Conservation (phyloP, 768 basidiomycete genomes). For the Russula abietina region DNA sequence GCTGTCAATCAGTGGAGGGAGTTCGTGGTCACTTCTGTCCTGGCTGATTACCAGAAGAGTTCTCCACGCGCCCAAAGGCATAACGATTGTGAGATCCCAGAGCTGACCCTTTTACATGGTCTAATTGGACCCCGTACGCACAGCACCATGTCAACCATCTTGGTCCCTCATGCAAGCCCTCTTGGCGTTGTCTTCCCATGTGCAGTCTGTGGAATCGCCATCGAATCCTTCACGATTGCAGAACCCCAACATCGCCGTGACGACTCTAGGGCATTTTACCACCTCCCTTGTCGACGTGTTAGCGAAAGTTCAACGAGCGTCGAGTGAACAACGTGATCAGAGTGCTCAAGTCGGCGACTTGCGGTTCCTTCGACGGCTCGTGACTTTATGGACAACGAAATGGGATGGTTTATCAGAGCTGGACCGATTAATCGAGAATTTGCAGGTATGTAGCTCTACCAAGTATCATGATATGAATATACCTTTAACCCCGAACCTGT, state of each 20-base stretch:
- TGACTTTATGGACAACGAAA: slow-evolving; percentile 14
- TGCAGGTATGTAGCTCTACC: slow-evolving; percentile 12
- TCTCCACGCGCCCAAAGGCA: background rate
- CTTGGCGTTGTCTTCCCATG: slow-evolving; percentile 3
- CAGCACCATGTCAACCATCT: slow-evolving; percentile 9
- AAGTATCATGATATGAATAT: background rate
- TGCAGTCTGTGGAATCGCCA: slow-evolving; percentile 9
- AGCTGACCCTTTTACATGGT: background rate
- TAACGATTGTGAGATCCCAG: background rate
- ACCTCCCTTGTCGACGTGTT: slow-evolving; percentile 7
- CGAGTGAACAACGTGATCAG: background rate
- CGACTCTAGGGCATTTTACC: background rate
- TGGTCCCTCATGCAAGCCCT: slow-evolving; percentile 18
- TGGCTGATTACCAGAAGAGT: slow-evolving; percentile 12
- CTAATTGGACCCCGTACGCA: background rate
- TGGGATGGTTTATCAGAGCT: slow-evolving; percentile 11
- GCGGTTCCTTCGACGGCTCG: slow-evolving; percentile 14
- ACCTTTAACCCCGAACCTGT: background rate
- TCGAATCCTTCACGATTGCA: background rate
- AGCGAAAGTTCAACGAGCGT: background rate
- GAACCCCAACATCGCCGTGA: slow-evolving; percentile 5
- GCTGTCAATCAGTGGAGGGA: slow-evolving; percentile 10
- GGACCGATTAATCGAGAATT: slow-evolving; percentile 9
- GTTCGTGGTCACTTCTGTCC: slow-evolving; percentile 3
- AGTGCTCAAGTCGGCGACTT: slow-evolving; percentile 7